Conservation (phyloP, 495 filamentous ascomycete genomes). For the Durotheca rogersii region DNA sequence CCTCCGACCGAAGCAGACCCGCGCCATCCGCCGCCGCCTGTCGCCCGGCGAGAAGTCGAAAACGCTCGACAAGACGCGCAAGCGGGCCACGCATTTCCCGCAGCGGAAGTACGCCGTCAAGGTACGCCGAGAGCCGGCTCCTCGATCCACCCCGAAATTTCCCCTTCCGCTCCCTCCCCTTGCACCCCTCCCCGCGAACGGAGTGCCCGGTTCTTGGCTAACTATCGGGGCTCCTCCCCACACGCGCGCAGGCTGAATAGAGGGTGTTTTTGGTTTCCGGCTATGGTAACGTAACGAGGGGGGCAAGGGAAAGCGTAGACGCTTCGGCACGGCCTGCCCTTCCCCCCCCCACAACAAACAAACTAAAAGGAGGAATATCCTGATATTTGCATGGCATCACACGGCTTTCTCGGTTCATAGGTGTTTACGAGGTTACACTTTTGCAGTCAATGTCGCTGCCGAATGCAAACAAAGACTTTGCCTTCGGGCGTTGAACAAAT, state of each 20-base stretch:
- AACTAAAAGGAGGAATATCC: slow-evolving; percentile 36
- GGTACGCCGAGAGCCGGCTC: slow-evolving; percentile 63
- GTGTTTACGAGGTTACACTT: slow-evolving; percentile 41
- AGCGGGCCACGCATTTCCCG: slow-evolving; percentile 93
- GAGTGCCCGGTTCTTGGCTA: no score
- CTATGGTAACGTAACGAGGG: slow-evolving; percentile 19
- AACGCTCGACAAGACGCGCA: slow-evolving; percentile 85
- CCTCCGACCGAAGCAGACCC: slow-evolving; percentile 94
- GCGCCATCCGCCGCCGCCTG: slow-evolving; percentile 89
- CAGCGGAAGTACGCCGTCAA: slow-evolving; percentile 98
- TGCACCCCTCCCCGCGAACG: no score
- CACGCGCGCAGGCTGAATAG: slow-evolving; percentile 35
- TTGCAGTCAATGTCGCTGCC: slow-evolving; percentile 40
- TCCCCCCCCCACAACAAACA: no score
- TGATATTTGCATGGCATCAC: slow-evolving; percentile 43
- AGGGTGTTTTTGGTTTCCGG: slow-evolving; percentile 19
- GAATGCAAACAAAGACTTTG: slow-evolving; percentile 38
- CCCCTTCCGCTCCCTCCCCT: no score
- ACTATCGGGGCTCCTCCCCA: no score
- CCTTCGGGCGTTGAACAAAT: slow-evolving; percentile 34
- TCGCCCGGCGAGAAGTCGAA: slow-evolving; percentile 82
- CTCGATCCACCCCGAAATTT: no score
- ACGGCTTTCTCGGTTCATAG: slow-evolving; percentile 44
- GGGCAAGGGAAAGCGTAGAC: slow-evolving; percentile 26
- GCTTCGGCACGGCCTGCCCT: no score